These are phyloP conservation scores for Tolypocladium nubicola DNA, from an alignment of 2,329 filamentous ascomycete species.

Conservation along the genomic window DNA sequence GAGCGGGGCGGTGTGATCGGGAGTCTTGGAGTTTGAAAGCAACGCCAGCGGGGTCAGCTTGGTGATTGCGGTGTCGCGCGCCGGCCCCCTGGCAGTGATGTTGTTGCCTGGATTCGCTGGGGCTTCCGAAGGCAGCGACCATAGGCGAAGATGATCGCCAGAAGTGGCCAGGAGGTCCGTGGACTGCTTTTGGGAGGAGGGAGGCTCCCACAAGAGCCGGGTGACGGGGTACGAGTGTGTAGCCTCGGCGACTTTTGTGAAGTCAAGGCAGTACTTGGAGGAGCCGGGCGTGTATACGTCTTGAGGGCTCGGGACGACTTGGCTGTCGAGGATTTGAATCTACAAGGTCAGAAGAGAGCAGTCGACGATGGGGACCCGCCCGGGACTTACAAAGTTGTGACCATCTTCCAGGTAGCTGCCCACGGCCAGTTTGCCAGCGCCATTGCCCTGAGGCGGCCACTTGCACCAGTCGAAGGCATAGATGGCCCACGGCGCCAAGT, in stretches of 20 bases:
- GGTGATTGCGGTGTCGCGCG: slow-evolving; percentile 47
- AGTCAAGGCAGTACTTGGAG: slow-evolving; percentile 72
- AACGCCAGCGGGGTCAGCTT: slow-evolving; percentile 90
- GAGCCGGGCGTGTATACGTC: slow-evolving; percentile 59
- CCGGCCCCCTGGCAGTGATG: slow-evolving; percentile 42
- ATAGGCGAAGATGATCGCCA: slow-evolving; percentile 84
- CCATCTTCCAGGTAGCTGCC: slow-evolving; percentile 97
- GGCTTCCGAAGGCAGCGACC: slow-evolving; percentile 74
- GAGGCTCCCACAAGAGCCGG: slow-evolving; percentile 88
- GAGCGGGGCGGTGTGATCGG: slow-evolving; percentile 91
- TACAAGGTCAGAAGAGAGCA: slow-evolving; percentile 22
- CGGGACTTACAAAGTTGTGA: slow-evolving; percentile 72
- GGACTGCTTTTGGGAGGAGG: slow-evolving; percentile 86
- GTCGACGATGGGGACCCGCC: slow-evolving; percentile 13
- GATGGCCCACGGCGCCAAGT: slow-evolving; percentile 85
- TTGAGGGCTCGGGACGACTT: slow-evolving; percentile 60
- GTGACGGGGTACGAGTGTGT: slow-evolving; percentile 98
- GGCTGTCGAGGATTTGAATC: slow-evolving; percentile 96
- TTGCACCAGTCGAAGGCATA: slow-evolving; percentile 99
- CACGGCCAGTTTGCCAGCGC: slow-evolving; percentile 85
- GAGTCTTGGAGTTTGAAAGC: slow-evolving; percentile 95
- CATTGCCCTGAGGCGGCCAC: slow-evolving; percentile 72
- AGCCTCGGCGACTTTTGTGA: slow-evolving; percentile 87
- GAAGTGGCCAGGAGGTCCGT: slow-evolving; percentile 93
- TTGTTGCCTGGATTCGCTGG: slow-evolving; percentile 50